Evolutionary conservation across 2,329 filamentous ascomycete genomes (phyloP), one percentile per base, ranked within the genome.

Genomic region (Thyridium curvatum): DNA sequence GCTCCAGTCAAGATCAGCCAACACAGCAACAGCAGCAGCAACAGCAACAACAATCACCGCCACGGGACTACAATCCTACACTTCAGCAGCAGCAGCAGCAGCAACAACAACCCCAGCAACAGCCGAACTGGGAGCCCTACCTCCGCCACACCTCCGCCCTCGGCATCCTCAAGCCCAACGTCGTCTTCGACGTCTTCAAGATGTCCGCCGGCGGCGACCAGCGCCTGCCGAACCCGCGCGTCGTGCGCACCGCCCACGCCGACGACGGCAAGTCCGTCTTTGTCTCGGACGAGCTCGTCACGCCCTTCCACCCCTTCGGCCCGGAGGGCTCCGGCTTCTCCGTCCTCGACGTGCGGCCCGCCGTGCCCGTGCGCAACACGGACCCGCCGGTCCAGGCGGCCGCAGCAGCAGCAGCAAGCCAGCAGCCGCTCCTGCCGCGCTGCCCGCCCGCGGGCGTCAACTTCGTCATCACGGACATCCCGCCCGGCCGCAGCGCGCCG

Each of bases 381-480:
- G 44, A 52, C 4, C 18, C 40, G 9, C n/a, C n/a, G 26, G 37
- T 2, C 37, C 39, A 18, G 13, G 17, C 18, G 21, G 10, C 15
- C 17, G 28, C 4, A 18, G 21, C 6, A 26, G 21, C 6, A 26
- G 6, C 6, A 26, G n/a, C n/a, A n/a, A 37, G 12, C 46, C 48
- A 18, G 32, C 37, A 12, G 43, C 47, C 12, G 46, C 29, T 45
- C 8, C 42, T 64, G 3, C 61, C 63, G 0, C 55, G 60, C 16
- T 61, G 58, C n/a, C 50, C 60, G 5, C 56, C 56, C 1, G 29
- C 41, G 4, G 66, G 65, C 8, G 46, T 58, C n/a, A 41, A 56
- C 14, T 64, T 65, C 44, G 51, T 54, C 39, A 41, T 62, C 29
- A 49, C 50, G 2, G 49, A 64, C 45, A 51, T 62, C 35, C 50